Conservation (phyloP, 73 alveolate genomes). For the Blepharisma stoltei region DNA sequence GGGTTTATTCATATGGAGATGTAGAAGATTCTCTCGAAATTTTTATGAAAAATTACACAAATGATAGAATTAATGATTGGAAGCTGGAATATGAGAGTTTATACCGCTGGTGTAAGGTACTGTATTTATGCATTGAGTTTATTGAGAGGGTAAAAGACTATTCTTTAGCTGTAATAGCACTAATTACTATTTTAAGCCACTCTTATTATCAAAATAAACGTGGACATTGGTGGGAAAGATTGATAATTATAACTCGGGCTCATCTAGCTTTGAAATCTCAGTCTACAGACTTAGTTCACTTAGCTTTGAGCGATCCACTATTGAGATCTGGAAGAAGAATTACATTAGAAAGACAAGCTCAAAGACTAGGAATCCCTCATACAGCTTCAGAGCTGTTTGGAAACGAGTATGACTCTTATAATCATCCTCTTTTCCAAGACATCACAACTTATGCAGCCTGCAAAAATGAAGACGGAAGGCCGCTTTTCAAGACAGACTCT, state of each 20-base stretch:
- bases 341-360: neutral
- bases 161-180: neutral
- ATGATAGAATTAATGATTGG: neutral
- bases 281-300: neutral
- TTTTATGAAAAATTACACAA: neutral
- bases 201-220: slow-evolving; percentile 11
- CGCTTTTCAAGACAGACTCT: neutral
- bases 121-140: neutral
- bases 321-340: neutral
- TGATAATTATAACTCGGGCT: neutral
- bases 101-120: neutral
- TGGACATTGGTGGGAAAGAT: slow-evolving; percentile 30
- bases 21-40: neutral
- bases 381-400: neutral
- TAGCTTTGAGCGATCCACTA: slow-evolving; percentile 6
- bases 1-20: neutral
- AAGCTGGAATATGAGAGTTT: neutral
- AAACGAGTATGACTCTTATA: neutral
- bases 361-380: neutral
- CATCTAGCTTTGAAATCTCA: neutral
- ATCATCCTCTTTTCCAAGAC: slow-evolving; percentile 21
- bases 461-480: neutral
- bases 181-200: neutral
- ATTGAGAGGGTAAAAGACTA: slow-evolving; percentile 3
- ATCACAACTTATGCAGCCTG: neutral